Percentiles rank a stretch among this genome's conserved stretches.
These are phyloP conservation scores for Williopsis jadinii DNA, from an alignment of 1,139 yeast species.

Conservation along the genomic window DNA sequence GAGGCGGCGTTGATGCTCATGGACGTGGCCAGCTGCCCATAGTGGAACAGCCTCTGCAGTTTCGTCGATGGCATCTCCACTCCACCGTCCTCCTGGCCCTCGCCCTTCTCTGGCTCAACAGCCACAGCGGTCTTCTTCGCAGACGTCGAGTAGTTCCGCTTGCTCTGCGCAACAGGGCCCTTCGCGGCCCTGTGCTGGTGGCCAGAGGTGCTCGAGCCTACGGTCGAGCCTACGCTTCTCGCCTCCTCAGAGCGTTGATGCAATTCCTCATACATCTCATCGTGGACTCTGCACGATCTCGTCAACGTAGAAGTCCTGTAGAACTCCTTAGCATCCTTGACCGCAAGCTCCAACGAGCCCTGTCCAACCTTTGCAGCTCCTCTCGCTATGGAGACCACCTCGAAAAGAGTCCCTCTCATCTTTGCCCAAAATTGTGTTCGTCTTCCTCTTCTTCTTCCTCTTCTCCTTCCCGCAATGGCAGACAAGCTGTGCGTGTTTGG, in stretches of 20 bases:
- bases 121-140: conserved; percentile 9
- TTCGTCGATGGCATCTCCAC: conserved; percentile 81
- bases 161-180: conserved; percentile 1
- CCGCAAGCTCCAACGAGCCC: conserved; percentile 10
- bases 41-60: conserved; percentile 81
- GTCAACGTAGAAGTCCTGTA: conserved; percentile 18
- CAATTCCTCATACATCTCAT: conserved; percentile 21
- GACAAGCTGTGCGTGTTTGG: too few species aligned
- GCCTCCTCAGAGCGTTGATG: conserved; percentile 7
- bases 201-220: not conserved
- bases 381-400: conserved; percentile 14
- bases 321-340: conserved; percentile 11
- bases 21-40: conserved; percentile 89
- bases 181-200: not conserved
- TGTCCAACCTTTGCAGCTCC: conserved; percentile 12
- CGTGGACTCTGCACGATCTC: conserved; percentile 17
- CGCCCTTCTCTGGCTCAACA: conserved; percentile 3
- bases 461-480: too few species aligned
- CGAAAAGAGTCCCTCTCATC: conserved; percentile 14
- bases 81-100: conserved; percentile 11
- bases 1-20: conserved; percentile 81
- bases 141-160: conserved; percentile 16
- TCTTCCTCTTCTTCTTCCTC: too few species aligned
- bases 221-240: conserved; percentile 3
- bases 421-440: too few species aligned